Percentiles rank a stretch among this genome's conserved stretches.
Evolutionary conservation across 495 filamentous ascomycete species (phyloP).

Genomic region (Xylaria bambusicola): DNA sequence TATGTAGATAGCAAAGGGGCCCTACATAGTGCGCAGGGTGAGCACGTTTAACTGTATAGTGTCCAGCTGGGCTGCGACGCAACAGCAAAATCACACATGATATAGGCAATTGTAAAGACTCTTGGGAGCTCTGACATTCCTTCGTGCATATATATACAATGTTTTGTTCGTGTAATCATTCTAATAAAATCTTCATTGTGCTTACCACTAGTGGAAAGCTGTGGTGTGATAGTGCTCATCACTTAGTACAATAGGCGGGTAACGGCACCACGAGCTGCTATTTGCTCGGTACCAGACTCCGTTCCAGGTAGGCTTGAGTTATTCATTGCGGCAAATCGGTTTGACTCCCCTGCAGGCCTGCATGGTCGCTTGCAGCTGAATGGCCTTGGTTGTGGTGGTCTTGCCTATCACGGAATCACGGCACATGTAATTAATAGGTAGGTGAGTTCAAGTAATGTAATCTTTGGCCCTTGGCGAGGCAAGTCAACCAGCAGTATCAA

Average conservation of each 20-base stretch:
- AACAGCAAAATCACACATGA: no score
- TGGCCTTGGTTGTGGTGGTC: background rate
- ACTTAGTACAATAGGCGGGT: slow-evolving; percentile 17
- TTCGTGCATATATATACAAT: no score
- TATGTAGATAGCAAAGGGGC: no score
- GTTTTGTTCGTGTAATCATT: no score
- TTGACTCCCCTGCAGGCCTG: slow-evolving; percentile 19
- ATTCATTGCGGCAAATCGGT: slow-evolving; percentile 19
- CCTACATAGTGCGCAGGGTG: no score
- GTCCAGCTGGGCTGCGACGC: no score
- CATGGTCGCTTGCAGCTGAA: slow-evolving; percentile 11
- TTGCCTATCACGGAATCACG: slow-evolving; percentile 22
- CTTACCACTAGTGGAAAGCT: background rate
- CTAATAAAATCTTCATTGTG: no score
- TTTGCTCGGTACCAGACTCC: slow-evolving; percentile 18
- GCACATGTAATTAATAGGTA: slow-evolving; percentile 12
- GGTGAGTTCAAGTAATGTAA: background rate
- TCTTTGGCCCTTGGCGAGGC: background rate
- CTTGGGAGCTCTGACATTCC: no score
- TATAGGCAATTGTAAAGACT: no score
- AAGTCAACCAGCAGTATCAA: slow-evolving; percentile 1
- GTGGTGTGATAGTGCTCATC: slow-evolving; percentile 7
- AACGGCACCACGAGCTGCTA: slow-evolving; percentile 13
- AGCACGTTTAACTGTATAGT: no score
- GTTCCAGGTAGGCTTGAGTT: slow-evolving; percentile 17